Percentiles rank a stretch among this genome's conserved stretches.
These are phyloP conservation scores for Flaveria sonorensis DNA, from an alignment of 129 eudicot species.

Conservation along the genomic window DNA sequence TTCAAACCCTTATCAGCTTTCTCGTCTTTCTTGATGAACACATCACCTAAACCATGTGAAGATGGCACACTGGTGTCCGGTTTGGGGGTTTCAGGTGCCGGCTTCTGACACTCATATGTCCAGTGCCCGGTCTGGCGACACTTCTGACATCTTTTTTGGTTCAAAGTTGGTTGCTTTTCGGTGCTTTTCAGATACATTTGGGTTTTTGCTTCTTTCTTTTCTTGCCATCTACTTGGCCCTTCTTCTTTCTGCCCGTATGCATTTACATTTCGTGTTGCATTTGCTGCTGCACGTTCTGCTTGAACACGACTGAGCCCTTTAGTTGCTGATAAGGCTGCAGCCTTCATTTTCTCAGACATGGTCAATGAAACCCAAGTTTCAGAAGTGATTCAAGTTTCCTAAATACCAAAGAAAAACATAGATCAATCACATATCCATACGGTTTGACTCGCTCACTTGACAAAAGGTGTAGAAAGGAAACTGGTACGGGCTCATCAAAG, in stretches of 20 bases:
- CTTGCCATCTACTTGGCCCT: slow-evolving; percentile 99
- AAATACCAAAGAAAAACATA: background rate
- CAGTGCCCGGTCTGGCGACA: slow-evolving; percentile 81
- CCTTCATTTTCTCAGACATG: slow-evolving; percentile 73
- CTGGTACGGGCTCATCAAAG: slow-evolving; percentile 4
- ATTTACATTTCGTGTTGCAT: slow-evolving; percentile 93
- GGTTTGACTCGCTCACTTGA: background rate
- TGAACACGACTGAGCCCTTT: slow-evolving; percentile 97
- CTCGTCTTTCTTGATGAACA: slow-evolving; percentile 45
- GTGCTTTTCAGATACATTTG: slow-evolving; percentile 95
- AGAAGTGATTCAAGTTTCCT: slow-evolving; percentile 8
- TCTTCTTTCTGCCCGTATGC: slow-evolving; percentile 99
- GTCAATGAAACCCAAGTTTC: slow-evolving; percentile 10
- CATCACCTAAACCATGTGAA: slow-evolving; percentile 52
- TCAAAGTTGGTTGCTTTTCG: slow-evolving; percentile 84
- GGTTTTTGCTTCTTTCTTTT: slow-evolving; percentile 89
- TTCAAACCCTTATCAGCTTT: slow-evolving; percentile 34
- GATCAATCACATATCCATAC: background rate
- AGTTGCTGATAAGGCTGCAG: slow-evolving; percentile 82
- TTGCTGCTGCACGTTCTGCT: slow-evolving; percentile 92
- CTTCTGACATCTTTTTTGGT: slow-evolving; percentile 91
- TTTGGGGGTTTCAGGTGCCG: slow-evolving; percentile 68
- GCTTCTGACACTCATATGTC: slow-evolving; percentile 94
- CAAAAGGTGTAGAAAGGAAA: background rate
- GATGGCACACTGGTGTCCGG: slow-evolving; percentile 48